Percentiles rank a stretch among this genome's conserved stretches.
These are phyloP conservation scores for Venturia pyrina DNA, from an alignment of 2,329 filamentous ascomycete genomes.

Conservation along the genomic window DNA sequence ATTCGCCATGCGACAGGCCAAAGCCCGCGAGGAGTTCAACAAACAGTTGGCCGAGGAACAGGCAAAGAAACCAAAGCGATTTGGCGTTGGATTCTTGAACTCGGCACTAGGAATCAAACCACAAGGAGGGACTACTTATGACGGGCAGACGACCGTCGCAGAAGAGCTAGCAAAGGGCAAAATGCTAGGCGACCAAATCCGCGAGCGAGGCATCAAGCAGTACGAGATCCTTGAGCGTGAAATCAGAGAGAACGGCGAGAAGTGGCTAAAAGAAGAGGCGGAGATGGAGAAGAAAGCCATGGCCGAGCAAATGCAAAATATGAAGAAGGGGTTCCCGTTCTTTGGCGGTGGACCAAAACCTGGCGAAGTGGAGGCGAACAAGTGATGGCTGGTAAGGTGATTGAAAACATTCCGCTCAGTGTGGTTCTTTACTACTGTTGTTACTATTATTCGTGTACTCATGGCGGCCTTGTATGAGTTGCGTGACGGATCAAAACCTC, in stretches of 20 bases:
- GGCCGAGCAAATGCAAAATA: constrained; percentile 83
- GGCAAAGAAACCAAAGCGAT: constrained; percentile 49
- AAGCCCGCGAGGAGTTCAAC: constrained; percentile 75
- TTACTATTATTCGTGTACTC: not conserved
- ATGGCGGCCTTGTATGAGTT: not conserved
- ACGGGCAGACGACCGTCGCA: constrained; percentile 41
- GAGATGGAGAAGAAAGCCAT: constrained; percentile 78
- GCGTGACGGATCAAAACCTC: not conserved
- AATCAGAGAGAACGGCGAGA: constrained; percentile 85
- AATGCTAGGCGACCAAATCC: constrained; percentile 91
- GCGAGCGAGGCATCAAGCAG: constrained; percentile 81
- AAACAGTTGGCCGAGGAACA: constrained; percentile 63
- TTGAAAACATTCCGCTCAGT: not conserved
- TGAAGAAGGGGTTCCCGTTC: constrained; percentile 67
- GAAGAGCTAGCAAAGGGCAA: constrained; percentile 86
- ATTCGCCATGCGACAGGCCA: constrained; percentile 79
- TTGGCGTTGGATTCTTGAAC: constrained; percentile 59
- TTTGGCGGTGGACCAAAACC: constrained; percentile 26
- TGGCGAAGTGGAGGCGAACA: not conserved
- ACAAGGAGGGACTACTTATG: constrained; percentile 44
- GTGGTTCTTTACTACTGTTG: not conserved
- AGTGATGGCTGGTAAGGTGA: not conserved
- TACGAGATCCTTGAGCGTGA: constrained; percentile 85
- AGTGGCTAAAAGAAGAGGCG: constrained; percentile 92
- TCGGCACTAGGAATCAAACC: constrained; percentile 70